These are phyloP conservation scores for Trypanosoma avium DNA, from an alignment of 208 protist species.

Conservation along the genomic window DNA sequence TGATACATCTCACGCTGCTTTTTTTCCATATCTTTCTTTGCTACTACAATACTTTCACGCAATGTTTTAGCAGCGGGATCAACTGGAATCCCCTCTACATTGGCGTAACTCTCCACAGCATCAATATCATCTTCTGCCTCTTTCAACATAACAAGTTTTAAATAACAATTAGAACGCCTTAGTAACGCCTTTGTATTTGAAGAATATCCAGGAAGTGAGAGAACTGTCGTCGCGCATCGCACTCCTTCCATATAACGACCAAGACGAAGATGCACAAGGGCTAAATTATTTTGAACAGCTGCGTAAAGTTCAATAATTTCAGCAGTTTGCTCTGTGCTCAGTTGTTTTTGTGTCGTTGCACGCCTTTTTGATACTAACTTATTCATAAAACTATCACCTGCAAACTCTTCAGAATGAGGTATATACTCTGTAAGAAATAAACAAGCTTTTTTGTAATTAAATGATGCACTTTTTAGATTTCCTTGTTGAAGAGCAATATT, in stretches of 20 bases:
- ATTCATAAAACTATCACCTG: constrained; percentile 21
- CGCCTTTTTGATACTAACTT: constrained; percentile 7
- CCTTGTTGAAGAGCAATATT: constrained; percentile 41
- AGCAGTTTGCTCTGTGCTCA: constrained; percentile 12
- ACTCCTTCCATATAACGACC: constrained; percentile 47
- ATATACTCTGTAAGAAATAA: constrained; percentile 66
- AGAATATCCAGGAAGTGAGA: constrained; percentile 26
- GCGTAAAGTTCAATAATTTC: constrained; percentile 38
- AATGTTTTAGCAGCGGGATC: constrained; percentile 32
- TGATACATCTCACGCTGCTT: constrained; percentile 52
- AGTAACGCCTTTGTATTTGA: constrained; percentile 56
- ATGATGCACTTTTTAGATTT: constrained; percentile 42
- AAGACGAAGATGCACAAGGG: constrained; percentile 46
- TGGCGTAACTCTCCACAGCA: constrained; percentile 12
- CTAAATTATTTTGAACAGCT: constrained; percentile 54
- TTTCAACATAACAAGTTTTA: constrained; percentile 30
- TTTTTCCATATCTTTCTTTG: constrained; percentile 14
- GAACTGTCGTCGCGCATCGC: constrained; percentile 37
- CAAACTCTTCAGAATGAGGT: constrained; percentile 12
- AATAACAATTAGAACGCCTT: constrained; percentile 47
- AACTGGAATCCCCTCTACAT: background rate
- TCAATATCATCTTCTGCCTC: constrained; percentile 47
- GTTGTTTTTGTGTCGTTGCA: background rate
- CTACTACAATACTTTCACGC: constrained; percentile 14
- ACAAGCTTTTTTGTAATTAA: constrained; percentile 75